Percentiles rank a stretch among this genome's conserved stretches.
Evolutionary conservation across 2,329 filamentous ascomycete genomes (phyloP).

Genomic region (Juglanconis juglandina): DNA sequence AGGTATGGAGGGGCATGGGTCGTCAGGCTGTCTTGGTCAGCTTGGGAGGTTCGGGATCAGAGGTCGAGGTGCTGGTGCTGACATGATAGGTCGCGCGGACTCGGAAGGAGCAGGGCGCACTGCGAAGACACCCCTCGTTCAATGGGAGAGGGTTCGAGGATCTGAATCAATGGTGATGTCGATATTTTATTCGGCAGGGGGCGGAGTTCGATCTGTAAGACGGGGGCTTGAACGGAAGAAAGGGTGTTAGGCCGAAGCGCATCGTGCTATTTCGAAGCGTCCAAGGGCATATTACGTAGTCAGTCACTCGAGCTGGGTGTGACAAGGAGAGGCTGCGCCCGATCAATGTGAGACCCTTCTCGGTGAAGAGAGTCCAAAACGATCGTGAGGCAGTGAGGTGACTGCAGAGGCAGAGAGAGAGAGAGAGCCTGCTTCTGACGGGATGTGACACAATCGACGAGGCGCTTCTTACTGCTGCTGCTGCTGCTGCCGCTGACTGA

Average conservation of each 20-base stretch:
- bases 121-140: neutral
- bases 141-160: neutral
- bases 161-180: neutral
- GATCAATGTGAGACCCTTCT: neutral
- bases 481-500: constrained; percentile 3
- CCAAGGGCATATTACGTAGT: constrained; percentile 16
- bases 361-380: neutral
- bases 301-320: constrained; percentile 10
- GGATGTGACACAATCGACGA: constrained; percentile 12
- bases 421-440: constrained; percentile 11
- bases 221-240: constrained; percentile 18
- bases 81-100: neutral
- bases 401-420: neutral
- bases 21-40: constrained; percentile 13
- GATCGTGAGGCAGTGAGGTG: neutral
- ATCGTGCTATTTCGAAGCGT: constrained; percentile 18
- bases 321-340: constrained; percentile 9
- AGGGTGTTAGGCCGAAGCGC: constrained; percentile 17
- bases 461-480: constrained; percentile 1
- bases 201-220: constrained; percentile 15
- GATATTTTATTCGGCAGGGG: constrained; percentile 17
- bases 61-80: neutral
- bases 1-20: constrained; percentile 1
- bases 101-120: neutral
- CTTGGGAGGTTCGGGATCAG: neutral